Evolutionary conservation across 2,329 filamentous ascomycete genomes (phyloP).

Genomic region (Pseudocercospora vitis): DNA sequence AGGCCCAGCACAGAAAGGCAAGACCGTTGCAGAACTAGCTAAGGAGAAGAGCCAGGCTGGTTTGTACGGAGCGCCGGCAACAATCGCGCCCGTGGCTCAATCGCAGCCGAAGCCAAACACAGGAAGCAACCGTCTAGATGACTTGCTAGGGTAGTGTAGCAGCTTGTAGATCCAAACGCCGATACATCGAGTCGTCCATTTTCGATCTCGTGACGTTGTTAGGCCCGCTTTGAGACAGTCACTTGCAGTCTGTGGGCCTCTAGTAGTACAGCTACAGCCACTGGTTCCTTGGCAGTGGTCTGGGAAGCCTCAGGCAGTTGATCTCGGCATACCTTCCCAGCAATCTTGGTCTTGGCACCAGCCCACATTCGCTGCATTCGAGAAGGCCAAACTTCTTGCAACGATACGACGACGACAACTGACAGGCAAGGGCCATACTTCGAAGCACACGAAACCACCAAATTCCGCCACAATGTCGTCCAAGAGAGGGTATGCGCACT

Average conservation of each 20-base stretch:
- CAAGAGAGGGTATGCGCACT: constrained; percentile 30
- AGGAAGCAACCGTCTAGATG: constrained; percentile 40
- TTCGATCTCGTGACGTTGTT: background rate
- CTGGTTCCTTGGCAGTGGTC: too few species aligned
- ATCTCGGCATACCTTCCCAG: background rate
- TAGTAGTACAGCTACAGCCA: too few species aligned
- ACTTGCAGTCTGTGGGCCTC: too few species aligned
- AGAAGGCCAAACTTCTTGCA: constrained; percentile 2
- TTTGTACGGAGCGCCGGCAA: constrained; percentile 77
- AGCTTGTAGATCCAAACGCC: constrained; percentile 2
- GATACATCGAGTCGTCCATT: background rate
- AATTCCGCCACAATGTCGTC: constrained; percentile 38
- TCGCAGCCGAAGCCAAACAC: constrained; percentile 29
- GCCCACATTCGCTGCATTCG: constrained; percentile 1
- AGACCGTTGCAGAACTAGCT: constrained; percentile 89
- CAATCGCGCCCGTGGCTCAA: constrained; percentile 19
- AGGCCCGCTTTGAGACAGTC: background rate
- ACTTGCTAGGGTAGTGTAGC: constrained; percentile 44
- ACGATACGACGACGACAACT: constrained; percentile 2
- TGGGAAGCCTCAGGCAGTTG: background rate
- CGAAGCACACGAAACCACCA: constrained; percentile 18
- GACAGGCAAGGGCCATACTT: constrained; percentile 3
- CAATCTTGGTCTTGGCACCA: background rate
- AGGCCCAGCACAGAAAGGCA: constrained; percentile 61
- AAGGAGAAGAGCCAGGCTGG: constrained; percentile 95